A percentile compares a stretch with the other conserved stretches of the same genome.
These are phyloP conservation scores for Fusarium coffeatum DNA, from an alignment of 2,329 filamentous ascomycete species.

Conservation along the genomic window DNA sequence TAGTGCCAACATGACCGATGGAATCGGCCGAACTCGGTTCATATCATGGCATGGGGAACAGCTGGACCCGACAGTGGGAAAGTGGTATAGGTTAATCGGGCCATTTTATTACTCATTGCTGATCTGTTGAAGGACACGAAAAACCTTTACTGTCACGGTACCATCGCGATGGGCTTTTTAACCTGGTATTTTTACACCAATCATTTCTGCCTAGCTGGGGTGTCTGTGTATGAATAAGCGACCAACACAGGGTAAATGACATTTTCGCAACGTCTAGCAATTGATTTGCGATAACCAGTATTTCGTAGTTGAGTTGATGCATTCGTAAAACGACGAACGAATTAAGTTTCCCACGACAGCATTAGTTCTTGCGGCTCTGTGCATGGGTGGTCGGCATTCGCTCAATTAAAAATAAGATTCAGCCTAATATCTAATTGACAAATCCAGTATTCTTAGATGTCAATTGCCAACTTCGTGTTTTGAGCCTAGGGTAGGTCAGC, in stretches of 20 bases:
- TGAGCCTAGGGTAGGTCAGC: background rate
- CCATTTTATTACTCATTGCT: background rate
- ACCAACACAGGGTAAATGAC: no score
- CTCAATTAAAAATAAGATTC: background rate
- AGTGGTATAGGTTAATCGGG: background rate
- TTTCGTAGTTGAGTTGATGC: background rate
- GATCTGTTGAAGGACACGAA: background rate
- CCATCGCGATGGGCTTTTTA: background rate
- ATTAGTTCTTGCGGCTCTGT: background rate
- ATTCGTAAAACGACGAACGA: background rate
- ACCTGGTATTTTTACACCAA: constrained; percentile 2
- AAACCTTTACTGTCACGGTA: background rate
- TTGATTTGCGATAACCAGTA: background rate
- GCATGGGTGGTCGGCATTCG: background rate
- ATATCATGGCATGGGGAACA: background rate
- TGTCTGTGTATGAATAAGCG: background rate
- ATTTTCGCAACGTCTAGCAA: background rate
- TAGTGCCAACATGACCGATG: background rate
- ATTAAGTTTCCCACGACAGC: background rate
- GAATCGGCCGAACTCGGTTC: background rate
- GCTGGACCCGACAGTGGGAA: background rate
- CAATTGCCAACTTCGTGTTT: fast-evolving
- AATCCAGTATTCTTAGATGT: background rate
- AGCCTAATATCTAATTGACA: background rate
- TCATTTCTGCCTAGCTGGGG: background rate